phyloP scores from a whole-genome alignment of 2,329 filamentous ascomycete species.

The Aspergillus hortae region DNA sequence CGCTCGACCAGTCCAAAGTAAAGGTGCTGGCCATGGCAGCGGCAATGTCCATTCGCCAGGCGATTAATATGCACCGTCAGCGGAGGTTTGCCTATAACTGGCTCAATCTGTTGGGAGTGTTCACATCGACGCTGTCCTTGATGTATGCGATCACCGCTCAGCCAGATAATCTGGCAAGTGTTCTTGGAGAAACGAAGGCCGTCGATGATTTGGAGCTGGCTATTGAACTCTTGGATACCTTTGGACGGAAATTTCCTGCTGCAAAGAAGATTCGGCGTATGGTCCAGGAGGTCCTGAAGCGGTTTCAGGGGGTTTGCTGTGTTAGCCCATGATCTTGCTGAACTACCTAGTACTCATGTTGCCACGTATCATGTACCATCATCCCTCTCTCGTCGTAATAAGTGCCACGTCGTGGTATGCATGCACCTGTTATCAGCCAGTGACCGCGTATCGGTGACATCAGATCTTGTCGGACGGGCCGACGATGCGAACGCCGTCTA shows the following conservation, averaged over 20 bases:
- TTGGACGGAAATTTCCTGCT: constrained; percentile 21
- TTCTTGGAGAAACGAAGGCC: constrained; percentile 14
- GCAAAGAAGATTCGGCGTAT: constrained; percentile 20
- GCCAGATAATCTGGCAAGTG: constrained; percentile 23
- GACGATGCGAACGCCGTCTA: neutral
- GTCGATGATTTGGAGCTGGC: constrained; percentile 19
- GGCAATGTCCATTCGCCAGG: constrained; percentile 44
- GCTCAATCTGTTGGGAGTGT: constrained; percentile 41
- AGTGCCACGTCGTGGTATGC: too few species aligned
- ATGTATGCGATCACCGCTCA: constrained; percentile 44
- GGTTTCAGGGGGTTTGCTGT: neutral
- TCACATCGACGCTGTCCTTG: constrained; percentile 42
- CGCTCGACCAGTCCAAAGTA: constrained; percentile 33
- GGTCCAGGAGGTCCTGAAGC: constrained; percentile 12
- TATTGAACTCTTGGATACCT: constrained; percentile 18
- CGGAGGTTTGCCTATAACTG: constrained; percentile 43
- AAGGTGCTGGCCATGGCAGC: constrained; percentile 40
- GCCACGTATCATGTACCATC: too few species aligned
- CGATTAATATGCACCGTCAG: constrained; percentile 37
- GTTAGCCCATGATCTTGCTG: neutral
- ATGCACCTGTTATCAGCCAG: neutral
- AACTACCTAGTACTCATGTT: neutral
- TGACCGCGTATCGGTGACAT: neutral
- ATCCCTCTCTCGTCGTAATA: too few species aligned
- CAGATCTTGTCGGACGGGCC: neutral